Evolutionary conservation across 306 rosid species (phyloP), one percentile per base, ranked within the genome.

Genomic region (Arachis hypogaea): DNA sequence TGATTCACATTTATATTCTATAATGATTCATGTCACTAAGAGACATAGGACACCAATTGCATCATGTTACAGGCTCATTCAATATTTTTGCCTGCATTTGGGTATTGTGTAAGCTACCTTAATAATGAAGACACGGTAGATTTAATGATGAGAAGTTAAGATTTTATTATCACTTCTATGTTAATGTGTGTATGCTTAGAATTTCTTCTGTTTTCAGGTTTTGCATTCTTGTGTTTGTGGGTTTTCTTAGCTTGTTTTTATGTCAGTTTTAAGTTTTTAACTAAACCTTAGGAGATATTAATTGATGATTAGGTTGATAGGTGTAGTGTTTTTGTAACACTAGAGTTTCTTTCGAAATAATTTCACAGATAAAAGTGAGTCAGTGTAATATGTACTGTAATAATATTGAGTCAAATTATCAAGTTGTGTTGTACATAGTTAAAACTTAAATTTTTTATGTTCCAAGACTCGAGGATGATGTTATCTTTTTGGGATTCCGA

Each of bases 31-130:
- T 81, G 68, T 82, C 72, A 65, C 69, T 74, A 66, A 85, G 72
- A 77, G 72, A 77, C 68, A 77, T 44, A 68, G 3, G 80, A 81
- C 82, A 22, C 42, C 61, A 73, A 49, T 22, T 33, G 38, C 38
- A 33, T 33, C 4, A 81, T 74, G 76, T 72, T 62, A 82, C 82
- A 86, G 83, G 79, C 70, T 77, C 6, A 77, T 83, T 83, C 74
- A 58, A 74, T 33, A 73, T 57, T 43, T 69, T 65, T 71, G 61
- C 72, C 67, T 71, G 68, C 63, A 81, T 58, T 56, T 68, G 78
- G 79, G 85, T 59, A 62, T 80, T 78, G 59, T 82, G 82, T 74
- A 86, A 85, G 81, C 79, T 79, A 55, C 59, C 60, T 67, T 9
- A 78, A 87, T 80, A 71, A 82, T 82, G 60, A 63, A 59, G 69